These are phyloP conservation scores for Furcasterigmium furcatum DNA, from an alignment of 2,329 filamentous ascomycete genomes.

Conservation along the genomic window DNA sequence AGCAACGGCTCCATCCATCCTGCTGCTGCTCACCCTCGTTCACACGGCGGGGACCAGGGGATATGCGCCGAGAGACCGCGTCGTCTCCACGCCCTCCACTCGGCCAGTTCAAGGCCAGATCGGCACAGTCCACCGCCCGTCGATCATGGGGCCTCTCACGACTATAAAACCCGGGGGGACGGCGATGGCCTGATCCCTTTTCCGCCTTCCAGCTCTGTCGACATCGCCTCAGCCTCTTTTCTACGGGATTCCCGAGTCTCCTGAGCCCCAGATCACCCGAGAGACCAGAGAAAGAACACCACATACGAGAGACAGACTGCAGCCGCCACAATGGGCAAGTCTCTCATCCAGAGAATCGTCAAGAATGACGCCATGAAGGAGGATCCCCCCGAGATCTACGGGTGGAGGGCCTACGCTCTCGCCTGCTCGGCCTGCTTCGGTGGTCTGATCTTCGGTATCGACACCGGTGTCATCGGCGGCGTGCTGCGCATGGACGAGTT, in stretches of 20 bases:
- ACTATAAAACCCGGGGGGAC: no score
- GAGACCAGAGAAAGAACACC: not conserved
- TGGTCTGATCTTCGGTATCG: conserved; percentile 16
- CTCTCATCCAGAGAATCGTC: conserved; percentile 9
- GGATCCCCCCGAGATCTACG: conserved; percentile 12
- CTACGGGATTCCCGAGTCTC: not conserved
- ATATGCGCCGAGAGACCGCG: no score
- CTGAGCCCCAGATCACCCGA: not conserved
- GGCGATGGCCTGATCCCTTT: not conserved
- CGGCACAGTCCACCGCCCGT: no score
- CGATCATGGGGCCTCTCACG: no score
- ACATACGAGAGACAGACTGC: not conserved
- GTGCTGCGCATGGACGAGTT: conserved; percentile 19
- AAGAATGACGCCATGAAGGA: conserved; percentile 12
- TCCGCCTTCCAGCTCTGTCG: not conserved
- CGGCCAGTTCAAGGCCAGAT: no score
- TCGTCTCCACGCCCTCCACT: not conserved
- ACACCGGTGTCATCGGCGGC: conserved; percentile 21
- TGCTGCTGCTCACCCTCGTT: no score
- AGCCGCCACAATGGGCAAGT: conserved; percentile 4
- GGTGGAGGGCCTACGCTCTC: conserved; percentile 10
- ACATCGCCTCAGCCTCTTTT: not conserved
- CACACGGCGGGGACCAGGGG: no score
- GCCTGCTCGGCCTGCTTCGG: conserved; percentile 11
- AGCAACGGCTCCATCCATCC: no score